A percentile compares a stretch with the other conserved stretches of the same genome.
Conservation (phyloP, 495 filamentous ascomycete genomes). For the Aspergillus incahuasiensis region DNA sequence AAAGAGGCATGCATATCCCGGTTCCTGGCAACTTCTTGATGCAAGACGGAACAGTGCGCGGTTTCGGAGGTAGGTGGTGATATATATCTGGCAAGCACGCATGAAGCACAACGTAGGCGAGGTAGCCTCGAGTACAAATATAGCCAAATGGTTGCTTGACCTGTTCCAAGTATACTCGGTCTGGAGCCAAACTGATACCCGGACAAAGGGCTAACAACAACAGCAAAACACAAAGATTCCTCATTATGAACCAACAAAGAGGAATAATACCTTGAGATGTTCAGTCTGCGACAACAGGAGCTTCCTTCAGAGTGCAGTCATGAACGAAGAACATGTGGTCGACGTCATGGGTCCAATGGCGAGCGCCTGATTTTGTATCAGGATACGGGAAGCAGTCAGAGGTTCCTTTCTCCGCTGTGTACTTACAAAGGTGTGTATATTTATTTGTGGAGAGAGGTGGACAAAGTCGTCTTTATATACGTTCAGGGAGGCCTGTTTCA, state of each 20-base stretch:
- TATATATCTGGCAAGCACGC: background rate
- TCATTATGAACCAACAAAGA: slow-evolving; percentile 13
- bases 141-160: background rate
- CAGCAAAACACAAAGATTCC: slow-evolving; percentile 2
- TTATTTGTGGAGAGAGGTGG: background rate
- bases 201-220: slow-evolving; percentile 13
- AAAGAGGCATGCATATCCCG: slow-evolving; percentile 14
- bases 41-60: background rate
- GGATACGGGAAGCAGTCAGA: background rate
- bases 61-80: background rate
- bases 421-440: background rate
- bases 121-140: slow-evolving; percentile 9
- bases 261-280: slow-evolving; percentile 5
- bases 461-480: slow-evolving; percentile 4
- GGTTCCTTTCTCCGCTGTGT: background rate
- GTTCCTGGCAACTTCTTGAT: background rate
- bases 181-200: background rate
- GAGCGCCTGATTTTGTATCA: slow-evolving; percentile 20
- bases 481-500: background rate
- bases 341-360: slow-evolving; percentile 26
- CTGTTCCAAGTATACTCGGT: background rate
- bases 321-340: slow-evolving; percentile 21
- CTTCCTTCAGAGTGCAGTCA: slow-evolving; percentile 14
- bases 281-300: slow-evolving; percentile 4
- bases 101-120: slow-evolving; percentile 1